These are phyloP conservation scores for Zygotorulaspora danielsina DNA, from an alignment of 805 yeast species.

Conservation along the genomic window DNA sequence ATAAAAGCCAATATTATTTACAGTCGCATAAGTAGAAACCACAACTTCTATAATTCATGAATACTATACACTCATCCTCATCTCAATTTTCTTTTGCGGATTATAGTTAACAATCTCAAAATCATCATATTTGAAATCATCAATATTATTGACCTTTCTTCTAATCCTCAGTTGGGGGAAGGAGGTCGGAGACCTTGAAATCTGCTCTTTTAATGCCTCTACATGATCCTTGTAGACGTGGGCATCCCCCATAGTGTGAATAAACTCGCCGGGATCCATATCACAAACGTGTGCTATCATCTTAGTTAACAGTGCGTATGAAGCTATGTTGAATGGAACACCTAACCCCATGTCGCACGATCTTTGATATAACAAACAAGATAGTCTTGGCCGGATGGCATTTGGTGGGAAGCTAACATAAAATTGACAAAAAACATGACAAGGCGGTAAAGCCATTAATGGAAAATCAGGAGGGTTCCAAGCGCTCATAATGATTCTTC, in stretches of 20 bases:
- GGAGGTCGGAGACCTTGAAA: constrained; percentile 63
- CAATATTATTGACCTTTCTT: constrained; percentile 66
- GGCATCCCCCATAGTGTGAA: constrained; percentile 95
- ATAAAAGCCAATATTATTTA: too few species aligned
- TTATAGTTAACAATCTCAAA: constrained; percentile 75
- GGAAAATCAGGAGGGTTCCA: constrained; percentile 98
- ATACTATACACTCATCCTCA: constrained; percentile 93
- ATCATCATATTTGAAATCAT: constrained; percentile 85
- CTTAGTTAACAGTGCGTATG: constrained; percentile 84
- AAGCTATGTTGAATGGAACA: constrained; percentile 96
- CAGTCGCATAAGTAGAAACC: too few species aligned
- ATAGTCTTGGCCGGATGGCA: constrained; percentile 56
- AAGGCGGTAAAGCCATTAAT: constrained; percentile 96
- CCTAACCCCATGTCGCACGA: constrained; percentile 99
- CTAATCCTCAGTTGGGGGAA: constrained; percentile 78
- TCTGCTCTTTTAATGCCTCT: constrained; percentile 81
- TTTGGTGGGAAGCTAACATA: constrained; percentile 78
- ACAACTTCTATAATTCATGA: too few species aligned
- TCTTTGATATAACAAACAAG: constrained; percentile 90
- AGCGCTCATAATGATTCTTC: constrained; percentile 91
- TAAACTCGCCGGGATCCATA: constrained; percentile 92
- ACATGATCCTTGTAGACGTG: constrained; percentile 93
- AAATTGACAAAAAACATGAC: constrained; percentile 95
- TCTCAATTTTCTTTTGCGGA: constrained; percentile 79
- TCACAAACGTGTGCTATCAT: constrained; percentile 96